Evolutionary conservation across 2,329 filamentous ascomycete species (phyloP).

Genomic region (Pseudogymnoascus destructans): DNA sequence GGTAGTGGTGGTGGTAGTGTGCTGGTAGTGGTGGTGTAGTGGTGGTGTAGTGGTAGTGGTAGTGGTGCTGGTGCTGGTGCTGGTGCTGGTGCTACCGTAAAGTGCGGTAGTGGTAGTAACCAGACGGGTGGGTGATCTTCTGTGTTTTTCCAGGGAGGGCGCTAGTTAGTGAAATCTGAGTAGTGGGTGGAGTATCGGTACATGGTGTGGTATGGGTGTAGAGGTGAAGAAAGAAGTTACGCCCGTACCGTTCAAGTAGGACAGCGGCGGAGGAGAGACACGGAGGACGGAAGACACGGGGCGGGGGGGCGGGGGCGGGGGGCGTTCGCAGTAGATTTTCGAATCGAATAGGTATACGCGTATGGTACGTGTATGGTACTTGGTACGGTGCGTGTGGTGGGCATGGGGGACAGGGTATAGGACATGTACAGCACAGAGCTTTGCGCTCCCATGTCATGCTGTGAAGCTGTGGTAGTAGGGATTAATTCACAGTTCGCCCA

Average conservation of each 20-base stretch:
- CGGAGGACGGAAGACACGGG: neutral
- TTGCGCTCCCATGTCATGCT: too few species aligned
- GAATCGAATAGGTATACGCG: neutral
- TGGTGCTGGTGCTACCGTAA: too few species aligned
- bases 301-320: too few species aligned
- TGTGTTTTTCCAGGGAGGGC: neutral
- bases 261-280: neutral
- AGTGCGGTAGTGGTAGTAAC: too few species aligned
- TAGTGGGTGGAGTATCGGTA: neutral
- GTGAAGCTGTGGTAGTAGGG: neutral
- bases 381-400: neutral
- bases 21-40: too few species aligned
- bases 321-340: neutral
- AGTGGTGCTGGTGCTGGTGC: neutral
- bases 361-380: neutral
- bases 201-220: neutral
- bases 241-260: neutral
- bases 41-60: neutral
- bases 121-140: neutral
- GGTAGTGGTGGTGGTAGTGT: neutral
- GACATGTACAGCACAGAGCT: too few species aligned
- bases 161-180: neutral
- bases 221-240: neutral
- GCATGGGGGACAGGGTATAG: neutral
- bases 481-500: neutral